Evolutionary conservation across 805 yeast species (phyloP).

Genomic region (Starmerella sp.): DNA sequence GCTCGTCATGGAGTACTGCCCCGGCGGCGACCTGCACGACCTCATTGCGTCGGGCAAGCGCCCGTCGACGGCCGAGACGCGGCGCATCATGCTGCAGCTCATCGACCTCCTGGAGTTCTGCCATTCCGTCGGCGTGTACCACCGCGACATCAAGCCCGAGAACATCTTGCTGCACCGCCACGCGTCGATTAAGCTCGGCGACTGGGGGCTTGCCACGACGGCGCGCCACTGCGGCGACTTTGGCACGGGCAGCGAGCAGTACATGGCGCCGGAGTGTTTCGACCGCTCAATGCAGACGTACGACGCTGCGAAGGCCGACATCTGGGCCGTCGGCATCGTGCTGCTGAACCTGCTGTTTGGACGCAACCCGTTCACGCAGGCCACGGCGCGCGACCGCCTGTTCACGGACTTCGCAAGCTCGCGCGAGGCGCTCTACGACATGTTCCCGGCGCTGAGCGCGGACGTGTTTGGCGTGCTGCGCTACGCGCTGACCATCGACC

Average conservation of each 20-base stretch:
- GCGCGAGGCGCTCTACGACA: constrained; percentile 82
- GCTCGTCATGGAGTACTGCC: constrained; percentile 75
- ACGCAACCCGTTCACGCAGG: constrained; percentile 74
- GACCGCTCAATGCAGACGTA: constrained; percentile 43
- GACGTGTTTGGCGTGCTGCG: constrained; percentile 80
- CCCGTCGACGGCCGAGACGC: constrained; percentile 28
- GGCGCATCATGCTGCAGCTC: constrained; percentile 59
- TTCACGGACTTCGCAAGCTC: constrained; percentile 77
- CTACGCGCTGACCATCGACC: constrained; percentile 70
- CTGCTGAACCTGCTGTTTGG: constrained; percentile 77
- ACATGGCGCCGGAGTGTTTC: constrained; percentile 90
- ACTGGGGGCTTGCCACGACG: constrained; percentile 78
- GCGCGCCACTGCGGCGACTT: constrained; percentile 53
- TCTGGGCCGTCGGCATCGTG: constrained; percentile 84
- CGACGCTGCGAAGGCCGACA: constrained; percentile 70
- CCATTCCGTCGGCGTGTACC: constrained; percentile 89
- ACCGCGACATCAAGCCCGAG: constrained; percentile 95
- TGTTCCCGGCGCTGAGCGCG: constrained; percentile 76
- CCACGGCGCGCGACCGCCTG: constrained; percentile 67
- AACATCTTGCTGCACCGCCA: constrained; percentile 60
- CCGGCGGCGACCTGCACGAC: constrained; percentile 76
- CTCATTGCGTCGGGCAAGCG: constrained; percentile 52
- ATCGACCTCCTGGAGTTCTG: constrained; percentile 73
- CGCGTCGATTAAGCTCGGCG: constrained; percentile 58
- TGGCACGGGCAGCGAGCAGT: constrained; percentile 80